phyloP scores from a whole-genome alignment of 176 grass and related monocot genomes.

The Lolium perenne region DNA sequence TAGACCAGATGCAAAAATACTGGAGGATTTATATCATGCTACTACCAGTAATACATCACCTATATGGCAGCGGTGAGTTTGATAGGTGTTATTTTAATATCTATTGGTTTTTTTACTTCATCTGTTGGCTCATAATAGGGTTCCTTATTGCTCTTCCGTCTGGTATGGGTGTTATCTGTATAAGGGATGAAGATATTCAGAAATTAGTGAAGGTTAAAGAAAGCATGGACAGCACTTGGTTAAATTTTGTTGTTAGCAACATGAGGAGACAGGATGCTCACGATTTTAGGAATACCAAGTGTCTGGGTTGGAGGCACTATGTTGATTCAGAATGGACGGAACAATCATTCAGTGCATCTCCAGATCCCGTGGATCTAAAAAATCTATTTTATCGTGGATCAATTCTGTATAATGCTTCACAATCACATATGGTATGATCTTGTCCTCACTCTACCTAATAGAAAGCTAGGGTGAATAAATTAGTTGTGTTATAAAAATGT shows the following conservation, averaged over 20 bases:
- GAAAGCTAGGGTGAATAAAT: not conserved
- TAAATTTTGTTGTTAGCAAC: not conserved
- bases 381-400: not conserved
- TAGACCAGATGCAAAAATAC: not conserved
- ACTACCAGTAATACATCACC: not conserved
- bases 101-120: not conserved
- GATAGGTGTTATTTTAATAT: not conserved
- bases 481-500: no score
- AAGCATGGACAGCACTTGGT: not conserved
- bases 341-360: not conserved
- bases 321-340: not conserved
- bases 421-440: constrained; percentile 24
- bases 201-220: not conserved
- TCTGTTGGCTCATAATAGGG: not conserved
- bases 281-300: not conserved
- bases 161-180: not conserved
- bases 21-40: not conserved
- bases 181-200: not conserved
- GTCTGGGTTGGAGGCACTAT: constrained; percentile 9
- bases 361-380: not conserved
- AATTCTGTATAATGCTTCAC: not conserved
- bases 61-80: not conserved
- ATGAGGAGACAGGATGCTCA: not conserved
- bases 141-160: not conserved
- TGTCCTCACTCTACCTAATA: no score